A percentile compares a stretch with the other conserved stretches of the same genome.
phyloP scores from a whole-genome alignment of 495 filamentous ascomycete genomes.

The Penicillium flavigenum region DNA sequence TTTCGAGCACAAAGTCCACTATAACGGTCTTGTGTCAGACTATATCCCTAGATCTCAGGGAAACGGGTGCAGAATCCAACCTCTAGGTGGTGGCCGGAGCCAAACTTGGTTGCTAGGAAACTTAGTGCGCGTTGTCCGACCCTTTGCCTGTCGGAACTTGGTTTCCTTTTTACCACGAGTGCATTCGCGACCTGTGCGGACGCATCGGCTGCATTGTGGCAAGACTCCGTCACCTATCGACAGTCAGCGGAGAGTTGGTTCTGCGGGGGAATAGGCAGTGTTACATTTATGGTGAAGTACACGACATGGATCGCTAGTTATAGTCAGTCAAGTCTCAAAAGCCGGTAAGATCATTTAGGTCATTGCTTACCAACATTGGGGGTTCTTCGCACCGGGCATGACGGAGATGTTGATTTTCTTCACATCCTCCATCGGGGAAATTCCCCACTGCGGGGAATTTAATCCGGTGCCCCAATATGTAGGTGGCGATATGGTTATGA shows the following conservation, averaged over 20 bases:
- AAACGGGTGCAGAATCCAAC: conserved; percentile 12
- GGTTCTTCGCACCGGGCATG: background rate
- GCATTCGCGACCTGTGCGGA: conserved; percentile 22
- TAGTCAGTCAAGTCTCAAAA: background rate
- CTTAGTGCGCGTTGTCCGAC: conserved; percentile 16
- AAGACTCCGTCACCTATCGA: conserved; percentile 21
- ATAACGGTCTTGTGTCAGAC: background rate
- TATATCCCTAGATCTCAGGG: background rate
- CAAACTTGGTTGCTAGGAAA: conserved; percentile 31
- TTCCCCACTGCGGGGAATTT: conserved; percentile 1
- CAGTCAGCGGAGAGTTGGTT: background rate
- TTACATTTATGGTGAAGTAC: conserved; percentile 28
- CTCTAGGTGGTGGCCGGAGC: conserved; percentile 28
- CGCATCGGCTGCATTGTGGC: conserved; percentile 27
- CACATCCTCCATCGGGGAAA: background rate
- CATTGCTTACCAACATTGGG: background rate
- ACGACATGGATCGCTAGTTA: conserved; percentile 26
- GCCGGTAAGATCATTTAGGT: background rate
- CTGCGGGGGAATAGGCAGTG: background rate
- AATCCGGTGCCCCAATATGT: background rate
- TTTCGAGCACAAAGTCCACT: conserved; percentile 31
- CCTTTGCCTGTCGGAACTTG: conserved; percentile 20
- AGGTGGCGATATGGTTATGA: background rate
- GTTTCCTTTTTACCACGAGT: conserved; percentile 16
- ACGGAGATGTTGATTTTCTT: conserved; percentile 4